Conservation (phyloP, 2,329 filamentous ascomycete species). For the Fusarium nygamai region DNA sequence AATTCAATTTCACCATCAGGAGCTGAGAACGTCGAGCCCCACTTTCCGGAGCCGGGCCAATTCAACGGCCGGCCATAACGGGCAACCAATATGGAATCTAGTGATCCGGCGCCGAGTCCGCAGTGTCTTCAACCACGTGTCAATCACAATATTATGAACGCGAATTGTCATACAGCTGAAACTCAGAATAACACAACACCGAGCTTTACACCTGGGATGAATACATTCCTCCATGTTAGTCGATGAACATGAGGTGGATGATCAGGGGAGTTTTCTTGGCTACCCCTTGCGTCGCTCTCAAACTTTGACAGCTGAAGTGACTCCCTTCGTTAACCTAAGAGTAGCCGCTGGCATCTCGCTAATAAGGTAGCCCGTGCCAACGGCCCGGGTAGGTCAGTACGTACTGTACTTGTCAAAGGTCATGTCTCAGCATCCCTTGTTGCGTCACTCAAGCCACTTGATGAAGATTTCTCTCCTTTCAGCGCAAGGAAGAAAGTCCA, state of each 20-base stretch:
- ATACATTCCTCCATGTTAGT: not conserved
- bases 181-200: not conserved
- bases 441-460: slow-evolving; percentile 11
- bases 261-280: not conserved
- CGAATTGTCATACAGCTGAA: not conserved
- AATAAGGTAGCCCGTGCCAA: not conserved
- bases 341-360: not conserved
- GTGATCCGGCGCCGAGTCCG: slow-evolving; percentile 10
- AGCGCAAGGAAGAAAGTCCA: slow-evolving; percentile 4
- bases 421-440: not conserved
- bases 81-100: not conserved
- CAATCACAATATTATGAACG: not conserved
- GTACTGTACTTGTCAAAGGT: not conserved
- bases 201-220: not conserved
- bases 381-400: not conserved
- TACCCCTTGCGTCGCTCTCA: not conserved
- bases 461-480: slow-evolving; percentile 6
- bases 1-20: slow-evolving; percentile 15
- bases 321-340: not conserved
- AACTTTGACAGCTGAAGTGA: slow-evolving; percentile 16
- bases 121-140: not conserved
- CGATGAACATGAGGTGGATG: not conserved
- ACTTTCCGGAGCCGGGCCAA: slow-evolving; percentile 10
- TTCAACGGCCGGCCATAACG: slow-evolving; percentile 7
- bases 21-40: not conserved